Evolutionary conservation across 2,329 filamentous ascomycete genomes (phyloP).

Genomic region (Herpomyces periplanetae): DNA sequence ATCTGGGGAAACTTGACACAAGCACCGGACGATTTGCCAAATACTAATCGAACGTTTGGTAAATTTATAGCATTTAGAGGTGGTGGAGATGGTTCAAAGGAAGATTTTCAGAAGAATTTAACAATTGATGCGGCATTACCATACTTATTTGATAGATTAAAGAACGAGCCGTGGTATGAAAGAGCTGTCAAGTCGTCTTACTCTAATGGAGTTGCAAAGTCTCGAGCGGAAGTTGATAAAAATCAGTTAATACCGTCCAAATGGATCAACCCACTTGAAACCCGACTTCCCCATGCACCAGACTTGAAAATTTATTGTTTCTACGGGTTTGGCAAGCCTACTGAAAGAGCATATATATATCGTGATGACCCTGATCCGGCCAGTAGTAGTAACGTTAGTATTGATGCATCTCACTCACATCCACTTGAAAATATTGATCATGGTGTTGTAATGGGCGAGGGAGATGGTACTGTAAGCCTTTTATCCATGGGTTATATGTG

Average conservation of each 20-base stretch:
- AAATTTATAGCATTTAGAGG: slow-evolving; percentile 43
- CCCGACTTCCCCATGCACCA: slow-evolving; percentile 46
- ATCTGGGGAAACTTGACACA: slow-evolving; percentile 72
- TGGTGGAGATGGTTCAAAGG: slow-evolving; percentile 6
- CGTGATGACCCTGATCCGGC: slow-evolving; percentile 22
- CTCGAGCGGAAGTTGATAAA: slow-evolving; percentile 32
- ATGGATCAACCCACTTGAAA: slow-evolving; percentile 84
- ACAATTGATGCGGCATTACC: slow-evolving; percentile 37
- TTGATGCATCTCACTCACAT: slow-evolving; percentile 22
- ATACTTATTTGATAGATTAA: slow-evolving; percentile 37
- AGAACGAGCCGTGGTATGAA: slow-evolving; percentile 51
- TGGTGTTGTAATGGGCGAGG: slow-evolving; percentile 77
- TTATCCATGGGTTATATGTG: slow-evolving; percentile 87
- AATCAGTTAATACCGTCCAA: slow-evolving; percentile 38
- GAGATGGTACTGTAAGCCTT: slow-evolving; percentile 81
- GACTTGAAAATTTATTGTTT: slow-evolving; percentile 87
- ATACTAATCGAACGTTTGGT: slow-evolving; percentile 32
- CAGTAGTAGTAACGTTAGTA: slow-evolving; percentile 31
- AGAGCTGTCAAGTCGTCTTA: slow-evolving; percentile 31
- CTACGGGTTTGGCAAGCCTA: slow-evolving; percentile 74
- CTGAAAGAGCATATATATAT: slow-evolving; percentile 74
- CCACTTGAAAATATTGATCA: slow-evolving; percentile 19
- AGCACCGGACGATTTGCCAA: slow-evolving; percentile 49
- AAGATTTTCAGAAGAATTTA: slow-evolving; percentile 18
- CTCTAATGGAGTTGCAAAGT: slow-evolving; percentile 57